Percentiles rank a stretch among this genome's conserved stretches.
Evolutionary conservation across 352 stramenopile genomes (phyloP).

Genomic region (Elongisporangium senticosum): DNA sequence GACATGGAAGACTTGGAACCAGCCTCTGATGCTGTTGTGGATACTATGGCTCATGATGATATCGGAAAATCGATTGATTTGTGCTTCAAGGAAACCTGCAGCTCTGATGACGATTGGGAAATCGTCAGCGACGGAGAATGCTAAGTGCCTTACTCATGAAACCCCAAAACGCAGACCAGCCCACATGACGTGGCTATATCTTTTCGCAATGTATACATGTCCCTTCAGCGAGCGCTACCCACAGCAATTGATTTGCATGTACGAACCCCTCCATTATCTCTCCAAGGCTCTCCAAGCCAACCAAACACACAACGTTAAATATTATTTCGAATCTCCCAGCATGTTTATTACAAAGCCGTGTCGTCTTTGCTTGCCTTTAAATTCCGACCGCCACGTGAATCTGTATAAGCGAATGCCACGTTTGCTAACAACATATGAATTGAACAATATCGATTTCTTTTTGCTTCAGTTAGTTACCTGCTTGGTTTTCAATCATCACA

Average conservation of each 20-base stretch:
- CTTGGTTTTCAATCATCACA: not conserved
- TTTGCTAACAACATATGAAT: not conserved
- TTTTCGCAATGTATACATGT: not conserved
- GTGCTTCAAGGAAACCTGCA: not conserved
- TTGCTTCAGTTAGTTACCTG: not conserved
- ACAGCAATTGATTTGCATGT: not conserved
- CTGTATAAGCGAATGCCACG: too few relatives aligned
- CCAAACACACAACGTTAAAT: not conserved
- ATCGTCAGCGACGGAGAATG: not conserved
- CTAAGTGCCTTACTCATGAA: not conserved
- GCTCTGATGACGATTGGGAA: not conserved
- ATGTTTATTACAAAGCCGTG: not conserved
- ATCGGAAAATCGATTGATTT: not conserved
- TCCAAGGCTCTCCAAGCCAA: not conserved
- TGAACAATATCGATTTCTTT: not conserved
- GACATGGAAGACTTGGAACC: not conserved
- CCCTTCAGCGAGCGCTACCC: not conserved
- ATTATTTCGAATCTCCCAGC: not conserved
- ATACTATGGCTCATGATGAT: not conserved
- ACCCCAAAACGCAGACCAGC: not conserved
- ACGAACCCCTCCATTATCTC: not conserved
- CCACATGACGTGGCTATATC: not conserved
- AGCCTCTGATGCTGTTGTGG: not conserved
- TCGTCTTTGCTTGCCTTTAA: too few relatives aligned
- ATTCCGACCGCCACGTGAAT: too few relatives aligned